phyloP scores from a whole-genome alignment of 164 flowering plant species.

The Pachysandra terminalis region DNA sequence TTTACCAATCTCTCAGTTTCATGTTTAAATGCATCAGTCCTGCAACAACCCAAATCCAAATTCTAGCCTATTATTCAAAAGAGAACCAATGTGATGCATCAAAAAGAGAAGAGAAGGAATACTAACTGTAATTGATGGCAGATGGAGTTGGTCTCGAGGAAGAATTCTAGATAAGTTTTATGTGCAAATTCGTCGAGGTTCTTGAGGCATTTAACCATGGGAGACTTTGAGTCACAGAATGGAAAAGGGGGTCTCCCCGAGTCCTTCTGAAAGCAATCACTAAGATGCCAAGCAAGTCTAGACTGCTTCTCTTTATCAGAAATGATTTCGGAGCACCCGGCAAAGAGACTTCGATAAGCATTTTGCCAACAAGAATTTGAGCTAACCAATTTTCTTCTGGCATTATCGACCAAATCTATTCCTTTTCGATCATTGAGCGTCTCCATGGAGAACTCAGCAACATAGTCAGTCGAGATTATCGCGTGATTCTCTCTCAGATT shows the following conservation, averaged over 20 bases:
- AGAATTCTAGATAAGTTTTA: constrained; percentile 55
- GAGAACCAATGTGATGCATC: background rate
- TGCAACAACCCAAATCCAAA: constrained; percentile 22
- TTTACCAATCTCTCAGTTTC: constrained; percentile 80
- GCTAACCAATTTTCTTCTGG: constrained; percentile 33
- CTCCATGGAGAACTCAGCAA: constrained; percentile 60
- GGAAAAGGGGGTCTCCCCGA: constrained; percentile 66
- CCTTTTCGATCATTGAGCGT: constrained; percentile 36
- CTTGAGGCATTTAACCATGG: constrained; percentile 53
- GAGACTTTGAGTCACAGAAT: constrained; percentile 36
- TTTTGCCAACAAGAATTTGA: constrained; percentile 66
- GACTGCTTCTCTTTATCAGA: constrained; percentile 53
- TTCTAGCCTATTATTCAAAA: background rate
- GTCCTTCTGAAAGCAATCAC: constrained; percentile 74
- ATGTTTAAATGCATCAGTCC: constrained; percentile 59
- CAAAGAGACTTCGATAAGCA: constrained; percentile 59
- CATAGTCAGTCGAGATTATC: constrained; percentile 5
- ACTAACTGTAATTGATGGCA: constrained; percentile 84
- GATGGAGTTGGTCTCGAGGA: constrained; percentile 70
- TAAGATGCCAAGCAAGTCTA: constrained; percentile 75
- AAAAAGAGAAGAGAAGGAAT: background rate
- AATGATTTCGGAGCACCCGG: constrained; percentile 59
- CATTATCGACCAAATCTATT: constrained; percentile 39
- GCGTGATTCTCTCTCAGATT: background rate
- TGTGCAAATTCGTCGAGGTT: constrained; percentile 42